Conservation (phyloP, 768 basidiomycete genomes). For the Agaricus sinodeliciosus region DNA sequence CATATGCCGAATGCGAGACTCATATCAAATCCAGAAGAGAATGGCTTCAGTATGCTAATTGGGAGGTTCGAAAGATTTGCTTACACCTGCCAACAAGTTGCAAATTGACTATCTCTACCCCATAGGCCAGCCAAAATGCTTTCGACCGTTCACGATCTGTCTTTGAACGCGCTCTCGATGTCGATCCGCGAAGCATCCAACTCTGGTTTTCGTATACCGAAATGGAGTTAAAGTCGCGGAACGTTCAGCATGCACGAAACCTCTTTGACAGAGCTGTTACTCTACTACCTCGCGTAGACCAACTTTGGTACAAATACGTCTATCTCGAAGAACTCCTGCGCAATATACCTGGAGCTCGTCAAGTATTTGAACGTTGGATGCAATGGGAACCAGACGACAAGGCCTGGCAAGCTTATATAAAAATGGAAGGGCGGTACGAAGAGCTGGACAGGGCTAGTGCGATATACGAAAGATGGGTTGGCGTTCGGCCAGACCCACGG, state of each 20-base stretch:
- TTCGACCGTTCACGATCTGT: slow-evolving; percentile 92
- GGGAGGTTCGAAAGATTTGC: slow-evolving; percentile 49
- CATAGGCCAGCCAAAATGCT: slow-evolving; percentile 89
- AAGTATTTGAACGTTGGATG: slow-evolving; percentile 99
- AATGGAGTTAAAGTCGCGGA: slow-evolving; percentile 97
- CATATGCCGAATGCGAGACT: background rate
- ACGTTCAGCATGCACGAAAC: slow-evolving; percentile 95
- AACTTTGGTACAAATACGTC: slow-evolving; percentile 99
- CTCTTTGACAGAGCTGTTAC: slow-evolving; percentile 97
- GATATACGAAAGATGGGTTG: slow-evolving; percentile 90
- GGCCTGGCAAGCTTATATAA: slow-evolving; percentile 99
- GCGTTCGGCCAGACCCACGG: slow-evolving; percentile 68
- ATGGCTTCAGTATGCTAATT: slow-evolving; percentile 83
- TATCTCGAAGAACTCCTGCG: slow-evolving; percentile 96
- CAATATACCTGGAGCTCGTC: slow-evolving; percentile 92
- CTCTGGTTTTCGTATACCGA: slow-evolving; percentile 95
- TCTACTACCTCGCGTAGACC: slow-evolving; percentile 90
- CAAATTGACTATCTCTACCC: background rate
- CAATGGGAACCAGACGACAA: slow-evolving; percentile 99
- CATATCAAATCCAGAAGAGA: slow-evolving; percentile 51
- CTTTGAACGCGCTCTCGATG: slow-evolving; percentile 94
- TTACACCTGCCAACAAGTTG: background rate
- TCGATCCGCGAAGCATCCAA: slow-evolving; percentile 84
- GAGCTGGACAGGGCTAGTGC: slow-evolving; percentile 89
- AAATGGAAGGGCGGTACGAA: slow-evolving; percentile 89